phyloP scores from a whole-genome alignment of 2,329 filamentous ascomycete species.

The Fusarium succisae region DNA sequence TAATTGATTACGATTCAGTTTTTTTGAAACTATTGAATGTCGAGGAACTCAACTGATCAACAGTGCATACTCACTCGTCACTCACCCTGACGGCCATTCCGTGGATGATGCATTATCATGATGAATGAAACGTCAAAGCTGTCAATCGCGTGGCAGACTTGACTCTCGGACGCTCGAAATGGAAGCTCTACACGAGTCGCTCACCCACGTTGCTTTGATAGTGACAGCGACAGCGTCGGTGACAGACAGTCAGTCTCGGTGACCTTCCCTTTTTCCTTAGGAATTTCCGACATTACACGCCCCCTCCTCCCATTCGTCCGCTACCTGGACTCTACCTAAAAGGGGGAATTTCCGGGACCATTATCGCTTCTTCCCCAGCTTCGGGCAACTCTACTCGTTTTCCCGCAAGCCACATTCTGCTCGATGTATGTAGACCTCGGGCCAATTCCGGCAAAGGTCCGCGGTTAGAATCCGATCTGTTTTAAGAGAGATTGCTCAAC shows the following conservation, averaged over 20 bases:
- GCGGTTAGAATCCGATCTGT: not conserved
- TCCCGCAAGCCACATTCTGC: not conserved
- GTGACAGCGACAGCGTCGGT: not conserved
- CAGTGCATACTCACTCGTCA: not conserved
- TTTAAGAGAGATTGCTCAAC: not conserved
- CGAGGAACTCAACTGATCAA: not conserved
- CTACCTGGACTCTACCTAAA: not conserved
- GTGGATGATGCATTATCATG: slow-evolving; percentile 5
- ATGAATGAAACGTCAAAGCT: slow-evolving; percentile 26
- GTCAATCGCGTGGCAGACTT: slow-evolving; percentile 33
- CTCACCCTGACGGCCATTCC: slow-evolving; percentile 10
- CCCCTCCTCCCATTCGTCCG: slow-evolving; percentile 8
- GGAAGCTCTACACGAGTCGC: slow-evolving; percentile 22
- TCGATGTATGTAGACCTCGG: not conserved
- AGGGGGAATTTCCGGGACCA: not conserved
- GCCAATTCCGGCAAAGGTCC: slow-evolving; percentile 3
- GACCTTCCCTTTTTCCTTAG: not conserved
- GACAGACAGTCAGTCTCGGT: not conserved
- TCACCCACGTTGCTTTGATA: slow-evolving; percentile 9
- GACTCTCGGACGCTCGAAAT: not conserved
- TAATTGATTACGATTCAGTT: slow-evolving; percentile 8
- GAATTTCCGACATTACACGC: slow-evolving; percentile 7
- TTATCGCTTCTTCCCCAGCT: slow-evolving; percentile 9
- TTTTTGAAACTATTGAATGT: slow-evolving; percentile 1
- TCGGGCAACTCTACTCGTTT: slow-evolving; percentile 11